These are phyloP conservation scores for Aspergillus ochraceoroseus DNA, from an alignment of 2,329 filamentous ascomycete genomes.

Conservation along the genomic window DNA sequence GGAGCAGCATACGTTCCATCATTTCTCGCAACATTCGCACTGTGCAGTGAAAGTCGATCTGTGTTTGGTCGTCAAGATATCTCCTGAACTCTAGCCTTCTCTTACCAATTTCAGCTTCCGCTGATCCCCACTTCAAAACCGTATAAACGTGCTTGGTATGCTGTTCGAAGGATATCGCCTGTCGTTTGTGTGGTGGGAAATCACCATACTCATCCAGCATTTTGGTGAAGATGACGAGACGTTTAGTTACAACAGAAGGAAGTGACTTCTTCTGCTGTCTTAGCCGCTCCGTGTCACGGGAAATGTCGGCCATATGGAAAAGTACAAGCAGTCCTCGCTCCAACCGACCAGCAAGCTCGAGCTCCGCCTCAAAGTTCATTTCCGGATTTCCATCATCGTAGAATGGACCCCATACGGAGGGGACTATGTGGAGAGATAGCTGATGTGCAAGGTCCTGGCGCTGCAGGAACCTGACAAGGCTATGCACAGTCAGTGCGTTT, in stretches of 20 bases:
- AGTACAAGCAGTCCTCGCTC: conserved; percentile 29
- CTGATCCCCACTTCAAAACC: conserved; percentile 23
- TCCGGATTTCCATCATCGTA: conserved; percentile 21
- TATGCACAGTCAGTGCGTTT: conserved; percentile 22
- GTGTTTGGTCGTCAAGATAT: conserved; percentile 23
- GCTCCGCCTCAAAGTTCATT: conserved; percentile 28
- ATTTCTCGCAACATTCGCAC: conserved; percentile 30
- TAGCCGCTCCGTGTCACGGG: conserved; percentile 17
- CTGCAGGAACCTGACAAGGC: conserved; percentile 22
- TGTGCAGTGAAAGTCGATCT: conserved; percentile 28
- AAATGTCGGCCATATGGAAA: conserved; percentile 31
- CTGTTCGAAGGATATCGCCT: conserved; percentile 17
- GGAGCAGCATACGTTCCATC: conserved; percentile 29
- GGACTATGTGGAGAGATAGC: conserved; percentile 25
- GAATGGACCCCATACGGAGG: conserved; percentile 29
- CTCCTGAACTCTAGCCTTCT: conserved; percentile 23
- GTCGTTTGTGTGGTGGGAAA: conserved; percentile 14
- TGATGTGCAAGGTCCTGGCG: conserved; percentile 22
- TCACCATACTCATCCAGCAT: conserved; percentile 23
- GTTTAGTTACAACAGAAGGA: conserved; percentile 16
- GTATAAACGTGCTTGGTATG: conserved; percentile 24
- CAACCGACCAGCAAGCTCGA: conserved; percentile 23
- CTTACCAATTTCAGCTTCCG: conserved; percentile 27
- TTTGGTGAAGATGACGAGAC: conserved; percentile 16
- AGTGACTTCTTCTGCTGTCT: conserved; percentile 11